These are phyloP conservation scores for Ophioceras dolichostomum DNA, from an alignment of 2,329 filamentous ascomycete genomes.

Conservation along the genomic window DNA sequence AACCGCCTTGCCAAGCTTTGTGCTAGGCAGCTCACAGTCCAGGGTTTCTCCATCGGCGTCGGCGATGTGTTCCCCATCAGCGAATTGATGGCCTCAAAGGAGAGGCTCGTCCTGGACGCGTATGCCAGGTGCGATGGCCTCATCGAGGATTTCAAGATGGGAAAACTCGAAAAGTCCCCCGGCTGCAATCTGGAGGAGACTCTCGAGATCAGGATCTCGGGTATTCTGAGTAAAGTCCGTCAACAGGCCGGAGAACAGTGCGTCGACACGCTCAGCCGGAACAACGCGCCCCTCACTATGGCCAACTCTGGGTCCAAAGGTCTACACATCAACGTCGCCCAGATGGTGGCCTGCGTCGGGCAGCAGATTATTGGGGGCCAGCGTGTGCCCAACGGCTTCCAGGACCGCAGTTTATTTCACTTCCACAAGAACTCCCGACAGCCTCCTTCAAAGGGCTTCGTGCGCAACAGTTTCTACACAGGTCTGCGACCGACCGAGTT, in stretches of 20 bases:
- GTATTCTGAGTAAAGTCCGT: constrained; percentile 84
- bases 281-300: constrained; percentile 93
- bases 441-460: constrained; percentile 93
- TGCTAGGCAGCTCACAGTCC: constrained; percentile 75
- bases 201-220: constrained; percentile 80
- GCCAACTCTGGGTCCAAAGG: constrained; percentile 95
- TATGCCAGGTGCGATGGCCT: constrained; percentile 74
- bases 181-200: constrained; percentile 89
- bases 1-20: constrained; percentile 86
- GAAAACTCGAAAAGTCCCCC: constrained; percentile 72
- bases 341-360: constrained; percentile 96
- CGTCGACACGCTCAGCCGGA: constrained; percentile 77
- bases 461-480: constrained; percentile 93
- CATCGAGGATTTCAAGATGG: constrained; percentile 67
- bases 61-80: constrained; percentile 82
- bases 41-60: constrained; percentile 92
- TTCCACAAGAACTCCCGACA: constrained; percentile 89
- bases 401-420: constrained; percentile 87
- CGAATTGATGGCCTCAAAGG: constrained; percentile 59
- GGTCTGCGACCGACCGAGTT: constrained; percentile 87
- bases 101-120: constrained; percentile 61
- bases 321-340: constrained; percentile 93
- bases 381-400: constrained; percentile 91
- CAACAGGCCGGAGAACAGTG: constrained; percentile 84
- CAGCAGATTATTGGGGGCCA: constrained; percentile 94